phyloP scores from a whole-genome alignment of 2,329 filamentous ascomycete genomes.

The Spiromastix sp. region DNA sequence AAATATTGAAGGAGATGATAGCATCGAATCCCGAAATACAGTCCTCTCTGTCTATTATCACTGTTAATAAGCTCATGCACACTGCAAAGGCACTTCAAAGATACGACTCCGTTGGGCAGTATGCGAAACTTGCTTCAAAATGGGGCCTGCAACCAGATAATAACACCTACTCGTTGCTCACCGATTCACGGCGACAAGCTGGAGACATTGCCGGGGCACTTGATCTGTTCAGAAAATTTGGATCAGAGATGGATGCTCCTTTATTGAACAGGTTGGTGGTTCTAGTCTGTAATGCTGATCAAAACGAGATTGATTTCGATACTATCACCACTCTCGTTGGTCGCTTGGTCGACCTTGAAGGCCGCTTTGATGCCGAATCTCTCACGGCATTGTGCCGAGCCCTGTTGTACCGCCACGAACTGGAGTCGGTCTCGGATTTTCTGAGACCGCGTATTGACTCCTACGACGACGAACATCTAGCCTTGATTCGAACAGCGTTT shows the following conservation, averaged over 20 bases:
- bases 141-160: slow-evolving; percentile 57
- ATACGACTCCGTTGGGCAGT: slow-evolving; percentile 61
- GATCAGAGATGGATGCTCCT: slow-evolving; percentile 49
- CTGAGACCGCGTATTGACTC: slow-evolving; percentile 54
- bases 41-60: slow-evolving; percentile 52
- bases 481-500: slow-evolving; percentile 55
- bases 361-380: slow-evolving; percentile 62
- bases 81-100: slow-evolving; percentile 62
- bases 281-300: slow-evolving; percentile 48
- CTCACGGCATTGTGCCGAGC: slow-evolving; percentile 62
- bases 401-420: slow-evolving; percentile 66
- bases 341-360: slow-evolving; percentile 59
- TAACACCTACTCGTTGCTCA: slow-evolving; percentile 60
- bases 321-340: slow-evolving; percentile 63
- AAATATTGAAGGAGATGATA: slow-evolving; percentile 62
- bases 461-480: slow-evolving; percentile 48
- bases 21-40: slow-evolving; percentile 33
- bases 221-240: slow-evolving; percentile 44
- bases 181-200: slow-evolving; percentile 64
- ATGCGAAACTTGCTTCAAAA: slow-evolving; percentile 56
- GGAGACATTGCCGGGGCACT: slow-evolving; percentile 55
- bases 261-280: slow-evolving; percentile 59
- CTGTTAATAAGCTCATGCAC: slow-evolving; percentile 66
- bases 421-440: slow-evolving; percentile 69
- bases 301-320: slow-evolving; percentile 61